These are phyloP conservation scores for Gymnopus androsaceus DNA, from an alignment of 1,284 basidiomycete species.

Conservation along the genomic window DNA sequence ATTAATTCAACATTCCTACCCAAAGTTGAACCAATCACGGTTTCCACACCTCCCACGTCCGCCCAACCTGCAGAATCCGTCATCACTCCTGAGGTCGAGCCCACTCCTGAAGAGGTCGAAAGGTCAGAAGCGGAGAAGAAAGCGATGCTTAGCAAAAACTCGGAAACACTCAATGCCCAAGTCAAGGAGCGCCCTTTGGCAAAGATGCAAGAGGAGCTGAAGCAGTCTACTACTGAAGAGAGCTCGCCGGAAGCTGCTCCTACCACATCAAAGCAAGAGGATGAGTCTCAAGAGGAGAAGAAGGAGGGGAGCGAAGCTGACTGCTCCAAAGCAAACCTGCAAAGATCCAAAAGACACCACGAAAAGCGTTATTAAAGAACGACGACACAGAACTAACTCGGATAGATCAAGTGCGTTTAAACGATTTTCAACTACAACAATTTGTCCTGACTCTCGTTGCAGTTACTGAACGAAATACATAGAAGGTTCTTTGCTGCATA, in stretches of 20 bases:
- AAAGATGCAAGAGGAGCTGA: constrained; percentile 82
- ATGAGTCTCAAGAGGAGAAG: neutral
- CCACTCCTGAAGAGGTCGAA: constrained; percentile 41
- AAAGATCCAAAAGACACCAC: constrained; percentile 43
- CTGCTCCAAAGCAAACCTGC: constrained; percentile 15
- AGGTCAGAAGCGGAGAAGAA: constrained; percentile 49
- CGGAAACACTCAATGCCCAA: constrained; percentile 78
- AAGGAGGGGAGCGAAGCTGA: constrained; percentile 24
- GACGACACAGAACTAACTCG: constrained; percentile 86
- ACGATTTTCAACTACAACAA: neutral
- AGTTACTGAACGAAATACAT: constrained; percentile 83
- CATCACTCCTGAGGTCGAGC: constrained; percentile 15
- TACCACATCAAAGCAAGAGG: neutral
- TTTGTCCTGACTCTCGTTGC: constrained; percentile 14
- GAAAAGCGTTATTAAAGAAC: constrained; percentile 82
- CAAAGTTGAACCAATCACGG: constrained; percentile 60
- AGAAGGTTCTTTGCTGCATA: constrained; percentile 72
- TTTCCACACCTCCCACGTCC: constrained; percentile 26
- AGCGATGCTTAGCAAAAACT: constrained; percentile 62
- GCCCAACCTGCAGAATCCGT: constrained; percentile 7
- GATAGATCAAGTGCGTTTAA: constrained; percentile 61
- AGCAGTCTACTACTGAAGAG: constrained; percentile 32
- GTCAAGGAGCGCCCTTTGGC: constrained; percentile 86
- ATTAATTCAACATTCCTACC: constrained; percentile 95
- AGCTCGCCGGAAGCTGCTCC: constrained; percentile 7